Percentiles rank a stretch among this genome's conserved stretches.
Evolutionary conservation across 208 protist species (phyloP).

Genomic region (Blechomonas ayalai): DNA sequence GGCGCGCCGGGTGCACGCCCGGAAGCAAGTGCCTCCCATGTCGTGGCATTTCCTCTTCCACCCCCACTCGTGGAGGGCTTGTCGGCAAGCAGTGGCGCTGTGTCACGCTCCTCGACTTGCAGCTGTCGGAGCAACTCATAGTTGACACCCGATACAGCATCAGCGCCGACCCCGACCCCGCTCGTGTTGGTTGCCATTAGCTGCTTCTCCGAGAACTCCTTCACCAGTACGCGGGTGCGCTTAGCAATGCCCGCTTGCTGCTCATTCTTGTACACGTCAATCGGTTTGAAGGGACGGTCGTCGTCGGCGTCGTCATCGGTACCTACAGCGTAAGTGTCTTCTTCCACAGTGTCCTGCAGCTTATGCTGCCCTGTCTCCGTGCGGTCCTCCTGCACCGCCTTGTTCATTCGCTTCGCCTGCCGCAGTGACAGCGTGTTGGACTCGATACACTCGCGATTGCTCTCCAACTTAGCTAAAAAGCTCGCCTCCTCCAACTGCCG

Average conservation of each 20-base stretch:
- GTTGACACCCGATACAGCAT: slow-evolving; percentile 5
- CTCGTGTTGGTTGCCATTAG: background rate
- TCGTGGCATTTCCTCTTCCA: background rate
- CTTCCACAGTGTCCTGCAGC: slow-evolving; percentile 19
- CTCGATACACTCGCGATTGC: slow-evolving; percentile 95
- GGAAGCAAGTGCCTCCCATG: slow-evolving; percentile 11
- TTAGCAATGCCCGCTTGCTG: slow-evolving; percentile 50
- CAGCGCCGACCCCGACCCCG: background rate
- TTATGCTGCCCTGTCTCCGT: slow-evolving; percentile 10
- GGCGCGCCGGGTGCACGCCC: slow-evolving; percentile 4
- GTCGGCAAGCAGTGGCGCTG: background rate
- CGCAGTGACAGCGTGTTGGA: slow-evolving; percentile 89
- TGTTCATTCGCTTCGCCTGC: slow-evolving; percentile 51
- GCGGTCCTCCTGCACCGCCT: slow-evolving; percentile 70
- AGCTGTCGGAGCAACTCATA: slow-evolving; percentile 5
- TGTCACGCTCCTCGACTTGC: background rate
- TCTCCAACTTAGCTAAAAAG: slow-evolving; percentile 96
- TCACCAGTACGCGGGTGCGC: slow-evolving; percentile 51
- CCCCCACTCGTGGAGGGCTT: too few species aligned
- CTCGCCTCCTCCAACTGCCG: slow-evolving; percentile 97
- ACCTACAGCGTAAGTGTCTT: background rate
- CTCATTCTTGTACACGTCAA: slow-evolving; percentile 67
- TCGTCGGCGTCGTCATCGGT: background rate
- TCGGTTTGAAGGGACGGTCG: slow-evolving; percentile 28
- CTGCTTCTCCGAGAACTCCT: slow-evolving; percentile 30